These are phyloP conservation scores for Quillaja saponaria DNA, from an alignment of 306 rosid species.

Conservation along the genomic window DNA sequence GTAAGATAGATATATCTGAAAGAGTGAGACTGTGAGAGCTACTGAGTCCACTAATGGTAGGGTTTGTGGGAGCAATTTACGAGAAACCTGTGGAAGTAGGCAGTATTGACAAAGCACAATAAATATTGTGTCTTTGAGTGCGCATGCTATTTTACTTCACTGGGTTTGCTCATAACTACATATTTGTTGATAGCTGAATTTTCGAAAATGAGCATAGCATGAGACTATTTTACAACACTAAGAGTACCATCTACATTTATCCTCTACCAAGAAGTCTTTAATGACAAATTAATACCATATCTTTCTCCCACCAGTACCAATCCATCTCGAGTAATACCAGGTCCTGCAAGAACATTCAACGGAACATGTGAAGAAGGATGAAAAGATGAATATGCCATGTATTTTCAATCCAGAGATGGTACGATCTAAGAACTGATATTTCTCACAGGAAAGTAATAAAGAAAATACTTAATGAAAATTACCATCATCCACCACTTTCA, in stretches of 20 bases:
- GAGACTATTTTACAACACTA: constrained; percentile 20
- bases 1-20: no score
- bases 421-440: constrained; percentile 19
- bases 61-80: no score
- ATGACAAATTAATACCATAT: constrained; percentile 51
- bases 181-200: not conserved
- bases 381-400: not conserved
- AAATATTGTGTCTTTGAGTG: not conserved
- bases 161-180: constrained; percentile 2
- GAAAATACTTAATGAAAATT: not conserved
- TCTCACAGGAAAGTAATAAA: not conserved
- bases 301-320: constrained; percentile 80
- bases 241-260: constrained; percentile 9
- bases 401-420: constrained; percentile 23
- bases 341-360: constrained; percentile 50
- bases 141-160: not conserved
- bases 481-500: constrained; percentile 89
- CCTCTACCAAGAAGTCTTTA: constrained; percentile 14
- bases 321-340: constrained; percentile 81
- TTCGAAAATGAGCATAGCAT: not conserved
- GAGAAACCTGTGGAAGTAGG: no score
- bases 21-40: no score
- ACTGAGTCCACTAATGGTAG: no score
- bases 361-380: not conserved
- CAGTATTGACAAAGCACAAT: constrained; percentile 15